A percentile compares a stretch with the other conserved stretches of the same genome.
Evolutionary conservation across 305 asterid genomes (phyloP).

Genomic region (Plantago lanceolata): DNA sequence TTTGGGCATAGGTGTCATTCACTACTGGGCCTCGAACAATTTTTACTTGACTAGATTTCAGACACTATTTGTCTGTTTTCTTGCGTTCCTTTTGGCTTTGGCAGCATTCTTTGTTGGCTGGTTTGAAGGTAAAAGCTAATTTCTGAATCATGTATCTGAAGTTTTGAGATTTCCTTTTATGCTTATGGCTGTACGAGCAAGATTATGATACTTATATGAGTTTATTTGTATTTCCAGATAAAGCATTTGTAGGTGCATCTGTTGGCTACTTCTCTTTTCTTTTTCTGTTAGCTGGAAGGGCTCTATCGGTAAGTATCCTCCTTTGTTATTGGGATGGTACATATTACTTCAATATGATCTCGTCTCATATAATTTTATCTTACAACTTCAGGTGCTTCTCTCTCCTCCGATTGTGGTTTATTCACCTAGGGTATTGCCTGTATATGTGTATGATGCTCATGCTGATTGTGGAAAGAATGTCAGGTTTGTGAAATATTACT

Average conservation of each 20-base stretch:
- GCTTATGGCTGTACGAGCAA: conserved; percentile 1
- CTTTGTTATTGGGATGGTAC: neutral
- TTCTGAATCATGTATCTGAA: neutral
- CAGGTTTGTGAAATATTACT: conserved; percentile 56
- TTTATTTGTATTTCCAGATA: conserved; percentile 43
- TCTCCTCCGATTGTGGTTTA: conserved; percentile 98
- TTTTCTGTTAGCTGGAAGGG: conserved; percentile 95
- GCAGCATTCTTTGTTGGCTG: conserved; percentile 93
- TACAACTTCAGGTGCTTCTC: conserved; percentile 72
- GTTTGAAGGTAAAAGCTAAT: conserved; percentile 54
- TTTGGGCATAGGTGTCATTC: conserved; percentile 90
- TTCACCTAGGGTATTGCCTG: conserved; percentile 97
- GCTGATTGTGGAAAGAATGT: conserved; percentile 98
- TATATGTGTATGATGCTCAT: conserved; percentile 98
- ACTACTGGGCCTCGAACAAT: conserved; percentile 98
- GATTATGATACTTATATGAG: conserved; percentile 18
- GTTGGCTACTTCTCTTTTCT: conserved; percentile 99
- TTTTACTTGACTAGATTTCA: conserved; percentile 92
- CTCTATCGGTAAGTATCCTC: conserved; percentile 82
- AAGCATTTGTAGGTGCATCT: conserved; percentile 92
- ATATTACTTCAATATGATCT: conserved; percentile 14
- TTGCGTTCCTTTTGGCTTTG: conserved; percentile 93
- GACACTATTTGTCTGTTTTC: conserved; percentile 87
- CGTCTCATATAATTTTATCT: conserved; percentile 10
- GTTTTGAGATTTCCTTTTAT: conserved; percentile 16